phyloP scores from a whole-genome alignment of 495 filamentous ascomycete genomes.

The Pyronema omphalodes region DNA sequence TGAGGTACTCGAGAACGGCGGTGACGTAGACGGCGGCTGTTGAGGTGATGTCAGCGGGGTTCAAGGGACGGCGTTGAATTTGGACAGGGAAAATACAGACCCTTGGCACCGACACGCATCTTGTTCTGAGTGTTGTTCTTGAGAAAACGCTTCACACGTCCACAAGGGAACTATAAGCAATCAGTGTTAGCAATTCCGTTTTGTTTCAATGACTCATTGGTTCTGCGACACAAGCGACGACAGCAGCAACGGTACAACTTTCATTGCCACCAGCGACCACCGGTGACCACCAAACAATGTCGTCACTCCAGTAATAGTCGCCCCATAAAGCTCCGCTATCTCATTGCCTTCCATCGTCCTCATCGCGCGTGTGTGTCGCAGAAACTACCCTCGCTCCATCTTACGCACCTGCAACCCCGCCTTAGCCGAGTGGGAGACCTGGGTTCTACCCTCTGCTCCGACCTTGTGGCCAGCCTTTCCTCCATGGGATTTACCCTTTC shows the following conservation, averaged over 20 bases:
- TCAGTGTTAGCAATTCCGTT: slow-evolving; percentile 24
- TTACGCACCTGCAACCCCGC: slow-evolving; percentile 80
- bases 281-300: too few species aligned
- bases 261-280: background rate
- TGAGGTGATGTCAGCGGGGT: slow-evolving; percentile 1
- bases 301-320: too few species aligned
- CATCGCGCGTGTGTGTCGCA: slow-evolving; percentile 9
- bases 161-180: slow-evolving; percentile 71
- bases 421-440: slow-evolving; percentile 96
- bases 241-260: slow-evolving; percentile 7
- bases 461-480: slow-evolving; percentile 83
- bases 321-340: too few species aligned
- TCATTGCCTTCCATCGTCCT: too few species aligned
- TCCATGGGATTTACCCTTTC: slow-evolving; percentile 86
- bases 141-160: slow-evolving; percentile 98
- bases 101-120: slow-evolving; percentile 98
- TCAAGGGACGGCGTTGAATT: too few species aligned
- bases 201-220: slow-evolving; percentile 3
- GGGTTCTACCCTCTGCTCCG: slow-evolving; percentile 62
- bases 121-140: slow-evolving; percentile 99
- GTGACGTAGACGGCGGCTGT: slow-evolving; percentile 89
- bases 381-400: background rate
- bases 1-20: slow-evolving; percentile 93
- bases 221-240: background rate
- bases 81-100: slow-evolving; percentile 24